Base-by-base conservation (phyloP, 805 yeast species). In the Ogataea henricii region DNA sequence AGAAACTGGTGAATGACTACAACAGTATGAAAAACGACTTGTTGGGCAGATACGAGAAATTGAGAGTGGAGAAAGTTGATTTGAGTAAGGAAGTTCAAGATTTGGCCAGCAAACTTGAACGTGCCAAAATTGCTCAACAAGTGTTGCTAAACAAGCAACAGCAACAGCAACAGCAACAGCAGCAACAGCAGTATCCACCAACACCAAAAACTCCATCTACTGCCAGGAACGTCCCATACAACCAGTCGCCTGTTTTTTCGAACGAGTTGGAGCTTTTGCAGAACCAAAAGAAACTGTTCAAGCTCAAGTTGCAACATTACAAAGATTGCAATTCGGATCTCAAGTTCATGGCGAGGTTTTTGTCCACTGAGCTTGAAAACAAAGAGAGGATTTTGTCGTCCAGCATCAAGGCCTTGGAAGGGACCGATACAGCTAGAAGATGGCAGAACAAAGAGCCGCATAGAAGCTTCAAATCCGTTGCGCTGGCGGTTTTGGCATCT, bases 281-380 rank as follows among this genome's bases (percentile, higher is more conserved):
- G 38, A 66, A 67, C 40, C 79, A 78, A 57, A 63, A 71, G 51
- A 72, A 72, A 27, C 70, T 75, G 46, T 76, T 72, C 60, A 72
- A 67, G 53, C 73, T 80, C 44, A 77, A 73, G 54, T 64, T 78
- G 40, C 71, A 72, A 39, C 81, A 79, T 47, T 60, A 72, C 44
- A 66, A 69, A 41, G 65, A 67, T 36, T 49, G 56, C 36, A 59
- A 63, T 18, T 57, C 64, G 8, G 76, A 71, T 52, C 61, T 72
- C 48, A 65, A 58, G 49, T 72, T 64, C 51, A 59, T 63, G 52
- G 59, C 66, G 43, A 54, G 61, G 6, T 70, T 67, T 48, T 57
- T 68, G 56, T 49, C 56, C 36, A 52, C 54, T 38, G 61, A 70
- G 20, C 53, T 68, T 25, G 57, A 58, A 27, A 53, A 57, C 8